Evolutionary conservation across 1,284 basidiomycete species (phyloP).

Genomic region (Apiotrichum brassicae): DNA sequence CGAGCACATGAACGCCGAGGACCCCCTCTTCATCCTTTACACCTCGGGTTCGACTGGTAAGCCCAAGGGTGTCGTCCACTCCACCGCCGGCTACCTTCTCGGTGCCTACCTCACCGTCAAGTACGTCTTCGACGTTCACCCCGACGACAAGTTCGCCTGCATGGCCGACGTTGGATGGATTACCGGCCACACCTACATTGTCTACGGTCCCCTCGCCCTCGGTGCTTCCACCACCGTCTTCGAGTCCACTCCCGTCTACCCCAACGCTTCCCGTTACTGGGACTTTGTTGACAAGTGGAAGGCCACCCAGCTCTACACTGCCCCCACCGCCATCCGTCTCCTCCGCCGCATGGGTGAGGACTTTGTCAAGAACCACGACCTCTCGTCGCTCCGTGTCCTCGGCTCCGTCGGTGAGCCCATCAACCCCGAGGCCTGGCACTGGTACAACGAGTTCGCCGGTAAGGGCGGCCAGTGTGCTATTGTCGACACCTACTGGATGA

Average conservation of each 20-base stretch:
- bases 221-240: constrained; percentile 91
- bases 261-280: constrained; percentile 94
- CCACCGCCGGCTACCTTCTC: constrained; percentile 51
- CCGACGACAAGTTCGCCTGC: constrained; percentile 86
- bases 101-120: constrained; percentile 87
- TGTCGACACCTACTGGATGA: constrained; percentile 97
- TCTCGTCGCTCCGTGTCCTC: constrained; percentile 75
- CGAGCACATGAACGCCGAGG: constrained; percentile 80
- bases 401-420: constrained; percentile 97
- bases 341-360: constrained; percentile 81
- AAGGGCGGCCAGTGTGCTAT: constrained; percentile 78
- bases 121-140: constrained; percentile 93
- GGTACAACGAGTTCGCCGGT: constrained; percentile 91
- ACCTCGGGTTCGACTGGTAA: constrained; percentile 57
- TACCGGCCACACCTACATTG: constrained; percentile 95
- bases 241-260: constrained; percentile 96
- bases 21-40: constrained; percentile 75
- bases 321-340: constrained; percentile 81
- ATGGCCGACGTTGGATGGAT: constrained; percentile 99
- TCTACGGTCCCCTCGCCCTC: constrained; percentile 85
- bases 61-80: constrained; percentile 45
- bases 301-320: constrained; percentile 90
- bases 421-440: constrained; percentile 98
- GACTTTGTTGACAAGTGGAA: constrained; percentile 88
- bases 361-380: constrained; percentile 77